A percentile compares a stretch with the other conserved stretches of the same genome.
Evolutionary conservation across 306 rosid species (phyloP).

Genomic region (Adenanthera pavonina): DNA sequence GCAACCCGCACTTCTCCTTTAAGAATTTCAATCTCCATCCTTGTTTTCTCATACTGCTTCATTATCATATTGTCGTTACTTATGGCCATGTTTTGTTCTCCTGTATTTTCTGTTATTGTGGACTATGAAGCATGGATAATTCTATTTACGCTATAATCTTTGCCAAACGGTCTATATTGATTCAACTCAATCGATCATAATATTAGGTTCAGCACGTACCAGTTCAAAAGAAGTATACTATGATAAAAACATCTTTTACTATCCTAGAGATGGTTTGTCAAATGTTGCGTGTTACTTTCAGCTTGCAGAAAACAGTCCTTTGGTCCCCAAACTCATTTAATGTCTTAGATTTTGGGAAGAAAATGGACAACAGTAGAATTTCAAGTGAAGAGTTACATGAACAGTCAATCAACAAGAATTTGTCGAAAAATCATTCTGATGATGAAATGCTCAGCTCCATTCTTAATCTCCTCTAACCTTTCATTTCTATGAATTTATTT

Average conservation of each 20-base stretch:
- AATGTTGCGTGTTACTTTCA: constrained; percentile 15
- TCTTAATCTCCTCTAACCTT: constrained; percentile 39
- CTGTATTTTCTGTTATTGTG: too few species aligned
- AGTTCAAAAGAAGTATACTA: background rate
- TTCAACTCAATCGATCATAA: background rate
- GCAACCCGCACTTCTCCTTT: too few species aligned
- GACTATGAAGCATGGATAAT: background rate
- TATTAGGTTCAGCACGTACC: background rate
- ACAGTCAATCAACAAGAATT: constrained; percentile 30
- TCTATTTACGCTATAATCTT: too few species aligned
- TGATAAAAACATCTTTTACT: background rate
- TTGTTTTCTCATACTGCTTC: background rate
- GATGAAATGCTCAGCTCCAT: constrained; percentile 61
- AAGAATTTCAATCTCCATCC: too few species aligned
- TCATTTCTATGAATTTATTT: constrained; percentile 7
- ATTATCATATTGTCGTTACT: background rate
- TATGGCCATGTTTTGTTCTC: background rate
- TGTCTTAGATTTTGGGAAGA: constrained; percentile 47
- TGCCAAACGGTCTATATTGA: background rate
- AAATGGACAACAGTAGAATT: constrained; percentile 32
- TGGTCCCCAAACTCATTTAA: constrained; percentile 12
- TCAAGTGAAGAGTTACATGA: constrained; percentile 41
- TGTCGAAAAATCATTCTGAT: constrained; percentile 52
- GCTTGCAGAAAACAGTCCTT: background rate
- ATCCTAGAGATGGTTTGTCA: background rate